phyloP scores from a whole-genome alignment of 495 filamentous ascomycete genomes.

The Penicillium taxi region DNA sequence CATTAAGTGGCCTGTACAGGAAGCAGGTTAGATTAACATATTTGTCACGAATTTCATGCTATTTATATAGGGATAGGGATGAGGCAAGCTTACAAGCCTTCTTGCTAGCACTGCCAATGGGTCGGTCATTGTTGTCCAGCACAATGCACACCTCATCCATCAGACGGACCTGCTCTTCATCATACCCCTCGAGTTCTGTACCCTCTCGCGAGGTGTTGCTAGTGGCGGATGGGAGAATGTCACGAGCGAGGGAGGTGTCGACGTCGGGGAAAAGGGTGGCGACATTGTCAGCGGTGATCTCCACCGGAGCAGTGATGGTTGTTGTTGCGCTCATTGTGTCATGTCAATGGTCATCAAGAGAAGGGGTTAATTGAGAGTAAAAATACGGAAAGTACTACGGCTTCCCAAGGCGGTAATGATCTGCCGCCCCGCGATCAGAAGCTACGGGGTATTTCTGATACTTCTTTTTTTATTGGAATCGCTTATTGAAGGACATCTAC shows the following conservation, averaged over 20 bases:
- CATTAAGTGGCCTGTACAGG: constrained; percentile 80
- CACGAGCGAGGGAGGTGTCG: constrained; percentile 66
- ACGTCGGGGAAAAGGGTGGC: constrained; percentile 91
- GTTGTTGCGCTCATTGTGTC: constrained; percentile 43
- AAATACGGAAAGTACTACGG: constrained; percentile 8
- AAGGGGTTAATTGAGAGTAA: background rate
- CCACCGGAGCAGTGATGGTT: constrained; percentile 29
- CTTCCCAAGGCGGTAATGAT: constrained; percentile 15
- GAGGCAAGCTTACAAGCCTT: constrained; percentile 69
- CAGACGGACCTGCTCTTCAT: constrained; percentile 92
- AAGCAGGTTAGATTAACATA: background rate
- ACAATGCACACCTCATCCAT: constrained; percentile 99
- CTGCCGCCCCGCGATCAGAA: constrained; percentile 11
- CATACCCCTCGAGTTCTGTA: constrained; percentile 67
- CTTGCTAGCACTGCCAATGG: constrained; percentile 96
- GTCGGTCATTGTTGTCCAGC: constrained; percentile 79
- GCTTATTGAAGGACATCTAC: too few species aligned
- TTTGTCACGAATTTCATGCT: background rate
- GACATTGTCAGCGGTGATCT: constrained; percentile 78
- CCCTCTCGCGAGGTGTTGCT: constrained; percentile 26
- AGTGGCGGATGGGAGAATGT: constrained; percentile 46
- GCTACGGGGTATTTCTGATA: too few species aligned
- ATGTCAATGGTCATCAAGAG: constrained; percentile 1
- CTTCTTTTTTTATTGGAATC: too few species aligned
- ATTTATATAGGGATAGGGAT: constrained; percentile 1